phyloP scores from a whole-genome alignment of 805 yeast species.

The Zygotorulaspora chibaensis region DNA sequence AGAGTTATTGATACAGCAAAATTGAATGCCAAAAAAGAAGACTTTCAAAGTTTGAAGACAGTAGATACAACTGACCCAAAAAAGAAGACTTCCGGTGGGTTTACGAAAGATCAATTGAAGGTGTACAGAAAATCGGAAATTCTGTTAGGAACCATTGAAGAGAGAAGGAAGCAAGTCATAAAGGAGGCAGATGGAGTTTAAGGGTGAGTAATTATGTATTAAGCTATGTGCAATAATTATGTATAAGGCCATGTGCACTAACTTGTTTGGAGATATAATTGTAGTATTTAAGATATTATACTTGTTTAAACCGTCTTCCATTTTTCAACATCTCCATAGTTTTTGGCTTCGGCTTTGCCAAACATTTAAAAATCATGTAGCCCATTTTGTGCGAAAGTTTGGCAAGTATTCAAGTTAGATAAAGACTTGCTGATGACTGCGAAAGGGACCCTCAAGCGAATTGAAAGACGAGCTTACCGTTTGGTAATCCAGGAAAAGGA shows the following conservation, averaged over 20 bases:
- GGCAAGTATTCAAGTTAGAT: no score
- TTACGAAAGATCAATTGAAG: slow-evolving; percentile 40
- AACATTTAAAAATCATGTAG: not conserved
- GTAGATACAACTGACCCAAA: slow-evolving; percentile 39
- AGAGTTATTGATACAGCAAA: slow-evolving; percentile 59
- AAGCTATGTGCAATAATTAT: not conserved
- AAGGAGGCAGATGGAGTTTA: slow-evolving; percentile 16
- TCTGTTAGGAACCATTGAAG: slow-evolving; percentile 58
- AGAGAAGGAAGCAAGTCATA: slow-evolving; percentile 33
- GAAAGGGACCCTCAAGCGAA: not conserved
- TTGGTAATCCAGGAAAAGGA: slow-evolving; percentile 7
- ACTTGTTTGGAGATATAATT: no score
- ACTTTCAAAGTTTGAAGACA: slow-evolving; percentile 36
- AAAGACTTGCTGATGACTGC: not conserved
- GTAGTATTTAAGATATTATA: no score
- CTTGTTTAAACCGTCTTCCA: no score
- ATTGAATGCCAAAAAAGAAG: slow-evolving; percentile 71
- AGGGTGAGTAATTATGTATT: not conserved
- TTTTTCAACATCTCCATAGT: not conserved
- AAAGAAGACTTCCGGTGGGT: slow-evolving; percentile 45
- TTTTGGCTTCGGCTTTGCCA: not conserved
- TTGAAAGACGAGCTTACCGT: slow-evolving; percentile 3
- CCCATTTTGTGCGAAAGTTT: no score
- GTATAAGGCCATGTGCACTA: no score
- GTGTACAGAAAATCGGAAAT: slow-evolving; percentile 60